These are phyloP conservation scores for Rutidosis leptorrhynchoides DNA, from an alignment of 129 eudicot genomes.

Conservation along the genomic window DNA sequence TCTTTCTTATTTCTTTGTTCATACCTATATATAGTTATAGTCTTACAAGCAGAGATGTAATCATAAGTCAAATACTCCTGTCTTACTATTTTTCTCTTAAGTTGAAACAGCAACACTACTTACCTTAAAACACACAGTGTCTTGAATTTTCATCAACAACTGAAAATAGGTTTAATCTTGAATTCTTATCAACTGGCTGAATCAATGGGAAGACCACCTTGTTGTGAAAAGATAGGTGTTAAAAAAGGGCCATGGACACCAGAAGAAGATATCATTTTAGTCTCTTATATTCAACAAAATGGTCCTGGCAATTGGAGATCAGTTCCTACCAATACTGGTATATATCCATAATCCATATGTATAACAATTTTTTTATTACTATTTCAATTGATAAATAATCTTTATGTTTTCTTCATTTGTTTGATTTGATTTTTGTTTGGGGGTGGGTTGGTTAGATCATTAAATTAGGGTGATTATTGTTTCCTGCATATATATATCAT, in stretches of 20 bases:
- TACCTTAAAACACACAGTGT: not conserved
- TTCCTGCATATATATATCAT: conserved; percentile 16
- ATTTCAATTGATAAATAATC: not conserved
- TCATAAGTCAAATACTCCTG: conserved; percentile 33
- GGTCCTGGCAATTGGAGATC: conserved; percentile 80
- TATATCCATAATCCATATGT: not conserved
- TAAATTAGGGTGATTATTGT: conserved; percentile 34
- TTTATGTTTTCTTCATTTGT: not conserved
- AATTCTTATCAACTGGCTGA: not conserved
- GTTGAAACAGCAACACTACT: not conserved
- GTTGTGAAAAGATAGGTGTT: conserved; percentile 60
- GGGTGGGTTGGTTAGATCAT: conserved; percentile 39
- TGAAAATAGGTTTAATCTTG: too few relatives aligned
- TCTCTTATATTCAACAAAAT: conserved; percentile 54
- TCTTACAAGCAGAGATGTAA: not conserved
- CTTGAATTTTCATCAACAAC: not conserved
- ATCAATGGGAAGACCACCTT: conserved; percentile 67
- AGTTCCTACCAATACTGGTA: conserved; percentile 64
- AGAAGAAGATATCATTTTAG: conserved; percentile 50
- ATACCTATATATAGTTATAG: conserved; percentile 41
- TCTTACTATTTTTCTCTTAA: conserved; percentile 26
- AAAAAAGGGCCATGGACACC: conserved; percentile 69
- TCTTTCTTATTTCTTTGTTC: conserved; percentile 25
- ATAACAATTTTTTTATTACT: not conserved
- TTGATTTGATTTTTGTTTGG: conserved; percentile 12